Base-by-base conservation (phyloP, 257 asterid species). In the Knoxia roxburghii region DNA sequence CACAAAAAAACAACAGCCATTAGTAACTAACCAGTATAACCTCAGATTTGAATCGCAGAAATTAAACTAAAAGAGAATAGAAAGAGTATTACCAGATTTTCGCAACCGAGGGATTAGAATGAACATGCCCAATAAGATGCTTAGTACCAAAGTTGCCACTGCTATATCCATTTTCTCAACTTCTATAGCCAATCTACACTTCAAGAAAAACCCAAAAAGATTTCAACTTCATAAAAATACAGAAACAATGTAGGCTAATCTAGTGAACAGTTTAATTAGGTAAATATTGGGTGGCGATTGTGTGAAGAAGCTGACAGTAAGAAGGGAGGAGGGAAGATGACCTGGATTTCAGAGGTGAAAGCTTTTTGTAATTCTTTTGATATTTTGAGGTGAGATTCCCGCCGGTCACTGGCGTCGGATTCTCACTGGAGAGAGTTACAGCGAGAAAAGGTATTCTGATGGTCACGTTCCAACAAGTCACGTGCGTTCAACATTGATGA, bases 31-130 rank as follows among this genome's bases (percentile, higher is more conserved):
- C 18, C 52, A 50, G 27, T 49, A 70, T 12, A 54, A 24, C 14
- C 18, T 40, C 30, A 67, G 67, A 68, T 71, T 52, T 73, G 55
- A 63, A 30, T 39, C 56, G 39, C 68, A 54, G 24, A 63, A 70
- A 50, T n/a, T 50, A 24, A 30, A 65, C 7, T 23, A 40, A 49
- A 39, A 40, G n/a, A 43, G 56, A 49, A 23, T 12, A 2, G 43
- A 58, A 12, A 24, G 64, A 46, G 53, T 45, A 70, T 50, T 53
- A 88, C 96, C 90, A 73, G 84, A 79, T 76, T 78, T 85, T 40
- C 87, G 86, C 41, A 86, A 74, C 43, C 78, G 84, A 27, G 89
- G 89, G 64, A 82, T 59, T 23, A 85, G n/a, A 50, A 80, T 26
- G 9, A 86, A 61, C 15, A 82, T 7, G 53, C 75, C 81, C 75